phyloP scores from a whole-genome alignment of 1,139 yeast species.

The Candida anutae region DNA sequence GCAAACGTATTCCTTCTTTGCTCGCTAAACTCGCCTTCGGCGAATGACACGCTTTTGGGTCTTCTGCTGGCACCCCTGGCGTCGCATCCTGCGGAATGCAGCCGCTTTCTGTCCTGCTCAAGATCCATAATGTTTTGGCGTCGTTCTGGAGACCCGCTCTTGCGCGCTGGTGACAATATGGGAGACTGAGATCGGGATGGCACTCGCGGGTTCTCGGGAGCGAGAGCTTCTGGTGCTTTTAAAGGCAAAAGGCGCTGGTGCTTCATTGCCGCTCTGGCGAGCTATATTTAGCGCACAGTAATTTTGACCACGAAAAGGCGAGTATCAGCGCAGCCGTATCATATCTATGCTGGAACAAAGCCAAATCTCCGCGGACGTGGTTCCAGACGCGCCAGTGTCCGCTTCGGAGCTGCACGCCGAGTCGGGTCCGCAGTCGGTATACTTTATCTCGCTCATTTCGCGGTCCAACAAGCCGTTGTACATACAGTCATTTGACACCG shows the following conservation, averaged over 20 bases:
- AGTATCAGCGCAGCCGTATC: background rate
- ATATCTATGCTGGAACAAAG: background rate
- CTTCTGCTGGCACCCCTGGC: background rate
- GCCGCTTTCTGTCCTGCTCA: slow-evolving; percentile 10
- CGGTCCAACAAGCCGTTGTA: slow-evolving; percentile 53
- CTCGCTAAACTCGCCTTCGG: background rate
- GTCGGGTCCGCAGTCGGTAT: slow-evolving; percentile 9
- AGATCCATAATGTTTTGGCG: slow-evolving; percentile 23
- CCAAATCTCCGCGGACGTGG: background rate
- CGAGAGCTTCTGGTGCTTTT: slow-evolving; percentile 1
- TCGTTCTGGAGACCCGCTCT: slow-evolving; percentile 32
- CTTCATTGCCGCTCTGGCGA: background rate
- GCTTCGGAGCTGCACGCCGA: no score
- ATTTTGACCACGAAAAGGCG: background rate
- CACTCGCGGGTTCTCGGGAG: slow-evolving; percentile 2
- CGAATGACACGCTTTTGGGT: background rate
- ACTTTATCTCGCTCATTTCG: slow-evolving; percentile 48
- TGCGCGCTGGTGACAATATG: slow-evolving; percentile 20
- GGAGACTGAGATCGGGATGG: slow-evolving; percentile 1
- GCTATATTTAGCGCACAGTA: background rate
- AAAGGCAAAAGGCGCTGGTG: background rate
- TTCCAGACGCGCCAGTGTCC: background rate
- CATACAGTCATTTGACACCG: slow-evolving; percentile 42
- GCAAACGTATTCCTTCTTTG: background rate
- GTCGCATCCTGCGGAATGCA: background rate